Percentiles rank a stretch among this genome's conserved stretches.
These are phyloP conservation scores for Chalara sp. DNA, from an alignment of 2,329 filamentous ascomycete genomes.

Conservation along the genomic window DNA sequence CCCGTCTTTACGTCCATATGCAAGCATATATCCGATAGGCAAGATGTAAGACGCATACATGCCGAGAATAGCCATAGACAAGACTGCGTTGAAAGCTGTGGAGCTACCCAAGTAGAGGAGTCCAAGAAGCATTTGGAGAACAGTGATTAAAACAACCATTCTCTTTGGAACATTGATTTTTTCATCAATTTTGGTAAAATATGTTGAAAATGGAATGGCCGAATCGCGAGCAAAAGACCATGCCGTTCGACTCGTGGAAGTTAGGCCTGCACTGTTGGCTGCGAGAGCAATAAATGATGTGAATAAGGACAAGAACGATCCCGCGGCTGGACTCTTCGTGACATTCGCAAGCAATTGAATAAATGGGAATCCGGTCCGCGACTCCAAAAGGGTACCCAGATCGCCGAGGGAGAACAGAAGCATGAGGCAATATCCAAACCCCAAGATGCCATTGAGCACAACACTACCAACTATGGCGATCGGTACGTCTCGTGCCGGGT, in stretches of 20 bases:
- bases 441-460: constrained; percentile 38
- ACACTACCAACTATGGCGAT: constrained; percentile 38
- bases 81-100: constrained; percentile 36
- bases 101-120: constrained; percentile 33
- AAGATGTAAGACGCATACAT: constrained; percentile 39
- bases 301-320: no score
- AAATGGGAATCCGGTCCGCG: constrained; percentile 38
- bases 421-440: constrained; percentile 34
- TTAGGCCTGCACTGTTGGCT: constrained; percentile 10
- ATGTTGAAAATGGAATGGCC: constrained; percentile 27
- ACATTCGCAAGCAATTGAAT: constrained; percentile 37
- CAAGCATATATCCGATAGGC: constrained; percentile 30
- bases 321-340: constrained; percentile 16
- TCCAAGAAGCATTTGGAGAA: constrained; percentile 24
- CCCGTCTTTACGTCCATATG: constrained; percentile 8
- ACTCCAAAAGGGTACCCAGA: constrained; percentile 32
- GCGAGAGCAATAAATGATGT: constrained; percentile 34
- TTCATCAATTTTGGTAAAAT: constrained; percentile 9
- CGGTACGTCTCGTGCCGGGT: constrained; percentile 33
- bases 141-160: constrained; percentile 16
- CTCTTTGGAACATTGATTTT: constrained; percentile 10
- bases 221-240: constrained; percentile 38
- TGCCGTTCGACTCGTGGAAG: constrained; percentile 34
- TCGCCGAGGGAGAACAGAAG: constrained; percentile 37
- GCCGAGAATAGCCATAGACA: constrained; percentile 35